A percentile compares a stretch with the other conserved stretches of the same genome.
These are phyloP conservation scores for Diddensiella transvaalensis DNA, from an alignment of 805 yeast species.

Conservation along the genomic window DNA sequence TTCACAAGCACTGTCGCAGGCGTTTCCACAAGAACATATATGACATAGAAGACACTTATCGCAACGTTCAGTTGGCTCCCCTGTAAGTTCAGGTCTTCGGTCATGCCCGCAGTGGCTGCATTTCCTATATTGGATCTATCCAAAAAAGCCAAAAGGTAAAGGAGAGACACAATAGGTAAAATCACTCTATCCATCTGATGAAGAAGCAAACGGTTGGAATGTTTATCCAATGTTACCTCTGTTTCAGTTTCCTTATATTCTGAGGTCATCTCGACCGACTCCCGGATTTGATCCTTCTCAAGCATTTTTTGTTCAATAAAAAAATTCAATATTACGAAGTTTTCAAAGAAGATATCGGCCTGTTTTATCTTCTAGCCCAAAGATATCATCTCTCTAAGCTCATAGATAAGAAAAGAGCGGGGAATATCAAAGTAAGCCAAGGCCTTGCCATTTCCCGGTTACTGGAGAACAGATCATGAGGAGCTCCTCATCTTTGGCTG, in stretches of 20 bases:
- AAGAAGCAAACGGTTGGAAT: conserved; percentile 26
- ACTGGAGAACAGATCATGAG: not conserved
- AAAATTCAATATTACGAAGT: not conserved
- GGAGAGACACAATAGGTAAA: conserved; percentile 41
- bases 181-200: conserved; percentile 39
- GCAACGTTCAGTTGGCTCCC: conserved; percentile 29
- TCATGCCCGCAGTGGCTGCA: conserved; percentile 43
- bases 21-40: conserved; percentile 32
- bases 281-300: conserved; percentile 3
- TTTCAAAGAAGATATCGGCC: too few relatives aligned
- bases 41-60: conserved; percentile 26
- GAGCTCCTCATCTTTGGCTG: not conserved
- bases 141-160: conserved; percentile 40
- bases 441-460: not conserved
- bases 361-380: not conserved
- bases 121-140: conserved; percentile 42
- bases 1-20: conserved; percentile 37
- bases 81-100: conserved; percentile 29
- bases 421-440: not conserved
- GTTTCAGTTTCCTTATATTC: not conserved
- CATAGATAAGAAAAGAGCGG: not conserved
- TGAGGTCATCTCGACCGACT: not conserved
- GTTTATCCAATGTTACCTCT: conserved; percentile 32
- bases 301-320: not conserved
- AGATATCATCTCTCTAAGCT: not conserved